Base-by-base conservation (phyloP, 495 filamentous ascomycete species). In the Astrocystis sublimbata region DNA sequence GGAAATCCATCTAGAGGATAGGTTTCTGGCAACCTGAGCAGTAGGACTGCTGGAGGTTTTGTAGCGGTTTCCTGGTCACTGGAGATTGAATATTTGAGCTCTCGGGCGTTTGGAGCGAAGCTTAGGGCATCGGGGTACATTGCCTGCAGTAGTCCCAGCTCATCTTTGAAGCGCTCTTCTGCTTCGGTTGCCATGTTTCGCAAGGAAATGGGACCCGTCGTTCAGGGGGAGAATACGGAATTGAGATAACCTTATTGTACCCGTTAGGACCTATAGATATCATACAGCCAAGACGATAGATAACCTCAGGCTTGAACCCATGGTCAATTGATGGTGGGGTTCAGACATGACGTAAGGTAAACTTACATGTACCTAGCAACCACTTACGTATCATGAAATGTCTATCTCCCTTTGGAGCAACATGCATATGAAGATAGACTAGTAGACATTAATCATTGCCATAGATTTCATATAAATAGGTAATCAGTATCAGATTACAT, bases 101-200 rank as follows among this genome's bases (percentile, higher is more conserved):
- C 61, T 28, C 53, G 31, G 1, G 53, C 53, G 21, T 52, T 58
- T 26, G 61, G 53, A 10, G 61, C 58, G 53, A 49, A 63, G 43
- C 53, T 52, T 6, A 63, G 52, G 12, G 52, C 49, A 5, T 58
- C 61, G 6, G 61, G 61, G 31, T 63, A 63, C 53, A 63, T 63
- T 17, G 61, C 61, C 21, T 35, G 36, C 17, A 63, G 46, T 4
- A 63, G 26, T 35, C 52, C 61, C 6, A 63, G 43, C 26, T 63
- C 61, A 35, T 43, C 61, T n/a, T 43, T 17, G 24, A 63, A 38
- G 21, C 61, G 61, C 26, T 63, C 61, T 19, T 33, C 33, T 35
- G 61, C 53, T 52, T 52, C 61, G 6, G 26, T 45, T 45, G 26
- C 61, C 61, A 63, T 63, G 1, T 51, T 46, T 50, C 4, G n/a